A percentile compares a stretch with the other conserved stretches of the same genome.
Evolutionary conservation across 169 alveolate genomes (phyloP).

Genomic region (Eimeria praecox): DNA sequence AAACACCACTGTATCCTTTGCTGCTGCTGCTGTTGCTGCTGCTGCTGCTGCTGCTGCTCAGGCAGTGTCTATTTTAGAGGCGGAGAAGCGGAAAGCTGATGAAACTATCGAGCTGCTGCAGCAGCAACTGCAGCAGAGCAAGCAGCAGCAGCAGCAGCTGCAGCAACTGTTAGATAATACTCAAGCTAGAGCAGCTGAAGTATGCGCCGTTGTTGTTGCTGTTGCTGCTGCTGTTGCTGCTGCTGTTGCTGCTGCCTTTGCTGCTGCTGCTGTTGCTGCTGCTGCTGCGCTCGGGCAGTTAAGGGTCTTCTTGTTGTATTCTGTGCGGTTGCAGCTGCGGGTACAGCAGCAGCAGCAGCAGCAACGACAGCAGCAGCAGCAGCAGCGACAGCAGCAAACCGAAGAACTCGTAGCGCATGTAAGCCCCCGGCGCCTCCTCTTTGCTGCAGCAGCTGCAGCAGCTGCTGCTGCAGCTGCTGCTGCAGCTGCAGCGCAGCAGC

Average conservation of each 20-base stretch:
- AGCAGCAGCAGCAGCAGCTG: slow-evolving; percentile 53
- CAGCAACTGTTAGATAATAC: slow-evolving; percentile 31
- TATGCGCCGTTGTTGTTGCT: neutral
- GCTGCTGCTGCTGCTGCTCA: slow-evolving; percentile 21
- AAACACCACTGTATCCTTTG: neutral
- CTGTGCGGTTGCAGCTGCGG: slow-evolving; percentile 23
- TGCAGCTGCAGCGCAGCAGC: neutral
- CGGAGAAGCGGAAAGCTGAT: slow-evolving; percentile 31
- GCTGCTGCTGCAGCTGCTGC: neutral
- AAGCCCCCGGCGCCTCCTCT: neutral
- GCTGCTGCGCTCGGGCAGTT: neutral
- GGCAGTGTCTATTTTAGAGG: slow-evolving; percentile 42
- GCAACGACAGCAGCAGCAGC: slow-evolving; percentile 34
- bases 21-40: slow-evolving; percentile 30
- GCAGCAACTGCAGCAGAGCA: slow-evolving; percentile 44
- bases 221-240: slow-evolving; percentile 7
- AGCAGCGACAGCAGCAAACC: slow-evolving; percentile 69
- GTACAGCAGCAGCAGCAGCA: slow-evolving; percentile 54
- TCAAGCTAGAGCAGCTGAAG: slow-evolving; percentile 23
- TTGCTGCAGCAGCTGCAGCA: neutral
- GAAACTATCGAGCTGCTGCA: slow-evolving; percentile 40
- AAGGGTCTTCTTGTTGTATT: neutral
- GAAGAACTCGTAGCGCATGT: slow-evolving; percentile 62
- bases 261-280: slow-evolving; percentile 6
- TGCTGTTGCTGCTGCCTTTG: neutral